Evolutionary conservation across 2,329 filamentous ascomycete species (phyloP).

Genomic region (Chalaropsis thielavioides): DNA sequence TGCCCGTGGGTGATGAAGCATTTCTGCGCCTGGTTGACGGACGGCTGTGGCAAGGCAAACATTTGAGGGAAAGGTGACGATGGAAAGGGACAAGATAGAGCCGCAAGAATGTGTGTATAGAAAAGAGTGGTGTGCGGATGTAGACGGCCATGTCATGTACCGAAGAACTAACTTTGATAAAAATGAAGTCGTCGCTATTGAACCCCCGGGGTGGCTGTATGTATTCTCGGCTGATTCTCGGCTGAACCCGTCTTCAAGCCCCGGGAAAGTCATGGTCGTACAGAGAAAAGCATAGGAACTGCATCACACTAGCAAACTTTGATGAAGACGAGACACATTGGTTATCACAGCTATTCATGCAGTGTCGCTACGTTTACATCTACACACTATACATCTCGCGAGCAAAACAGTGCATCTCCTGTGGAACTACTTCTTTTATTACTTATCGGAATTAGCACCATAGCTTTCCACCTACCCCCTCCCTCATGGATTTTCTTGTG

Average conservation of each 20-base stretch:
- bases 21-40: slow-evolving; percentile 45
- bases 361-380: not conserved
- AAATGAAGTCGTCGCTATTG: not conserved
- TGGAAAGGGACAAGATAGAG: not conserved
- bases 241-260: not conserved
- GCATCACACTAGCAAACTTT: not conserved
- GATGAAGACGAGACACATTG: not conserved
- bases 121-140: too few species aligned
- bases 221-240: not conserved
- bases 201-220: not conserved
- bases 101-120: too few species aligned
- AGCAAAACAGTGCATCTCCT: too few species aligned
- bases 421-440: too few species aligned
- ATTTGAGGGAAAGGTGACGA: slow-evolving; percentile 24
- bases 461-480: not conserved
- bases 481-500: slow-evolving; percentile 73
- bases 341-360: not conserved
- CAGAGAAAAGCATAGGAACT: not conserved
- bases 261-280: not conserved
- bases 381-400: too few species aligned
- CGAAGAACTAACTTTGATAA: not conserved
- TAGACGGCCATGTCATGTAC: too few species aligned
- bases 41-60: slow-evolving; percentile 32
- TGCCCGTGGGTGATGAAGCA: slow-evolving; percentile 59
- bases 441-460: not conserved